Base-by-base conservation (phyloP, 139 green algal species). In the Deuterostichococcus epilithicus region DNA sequence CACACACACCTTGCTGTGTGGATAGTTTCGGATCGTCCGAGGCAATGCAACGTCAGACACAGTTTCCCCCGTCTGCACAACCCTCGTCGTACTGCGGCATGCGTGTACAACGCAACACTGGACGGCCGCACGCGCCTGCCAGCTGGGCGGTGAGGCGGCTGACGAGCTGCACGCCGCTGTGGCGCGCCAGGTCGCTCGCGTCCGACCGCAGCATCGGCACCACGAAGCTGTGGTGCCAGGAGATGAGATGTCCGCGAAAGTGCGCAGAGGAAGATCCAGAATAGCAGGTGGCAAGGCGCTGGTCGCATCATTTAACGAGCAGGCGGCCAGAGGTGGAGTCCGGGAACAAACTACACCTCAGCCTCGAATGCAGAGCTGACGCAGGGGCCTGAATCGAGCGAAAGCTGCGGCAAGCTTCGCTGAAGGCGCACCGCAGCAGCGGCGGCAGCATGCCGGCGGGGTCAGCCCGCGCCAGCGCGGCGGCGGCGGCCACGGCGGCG, bases 361-460 rank as follows among this genome's bases (percentile, higher is more conserved):
- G 68, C n/a, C 33, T 42, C 2, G 20, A 52, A 37, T 70, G 23
- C 25, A 78, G 63, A 5, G 34, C 58, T 67, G 67, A 33, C 52
- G 42, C 4, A 33, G 45, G 18, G 45, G 45, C 15, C 45, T 60
- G 45, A 60, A 18, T 18, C 45, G 45, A 60, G 44, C 3, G 85
- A 26, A 42, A 82, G 35, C 22, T 65, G 59, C 30, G 87, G 69
- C 81, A 89, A 59, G 0, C 81, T 3, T 5, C 52, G 3, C 26
- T 28, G 52, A 25, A 25, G 52, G 3, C 52, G 18, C 52, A 86
- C 68, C 89, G 78, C 60, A 92, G 81, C n/a, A 91, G 36, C 23
- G 69, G 59, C 33, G 91, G 90, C 85, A 93, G 79, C 0, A 95
- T 63, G 0, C 25, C 59, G 28, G 72, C 71, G 1, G 84, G 76